phyloP scores from a whole-genome alignment of 1,284 basidiomycete species.

The Gomphus sp. region DNA sequence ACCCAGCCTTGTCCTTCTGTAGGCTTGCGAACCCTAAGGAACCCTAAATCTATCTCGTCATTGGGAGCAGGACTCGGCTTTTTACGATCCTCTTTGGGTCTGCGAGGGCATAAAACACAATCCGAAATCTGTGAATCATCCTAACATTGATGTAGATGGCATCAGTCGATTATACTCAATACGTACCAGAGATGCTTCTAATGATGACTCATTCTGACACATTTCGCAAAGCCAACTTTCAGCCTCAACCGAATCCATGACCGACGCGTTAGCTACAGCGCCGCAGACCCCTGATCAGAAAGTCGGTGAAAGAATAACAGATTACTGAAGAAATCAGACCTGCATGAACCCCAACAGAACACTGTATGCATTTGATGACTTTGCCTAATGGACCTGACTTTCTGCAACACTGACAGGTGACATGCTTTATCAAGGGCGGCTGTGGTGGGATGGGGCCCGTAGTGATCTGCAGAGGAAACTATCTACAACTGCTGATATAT shows the following conservation, averaged over 20 bases:
- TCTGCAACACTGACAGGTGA: conserved; percentile 69
- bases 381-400: conserved; percentile 64
- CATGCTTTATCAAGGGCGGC: conserved; percentile 33
- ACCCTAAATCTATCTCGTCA: conserved; percentile 39
- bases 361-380: conserved; percentile 73
- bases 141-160: not conserved
- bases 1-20: conserved; percentile 93
- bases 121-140: conserved; percentile 45
- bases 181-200: conserved; percentile 67
- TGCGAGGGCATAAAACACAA: conserved; percentile 67
- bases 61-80: conserved; percentile 26
- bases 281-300: conserved; percentile 50
- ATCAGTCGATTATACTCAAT: not conserved
- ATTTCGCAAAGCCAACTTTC: conserved; percentile 80
- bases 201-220: conserved; percentile 69
- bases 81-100: conserved; percentile 35
- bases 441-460: not conserved
- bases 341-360: conserved; percentile 68
- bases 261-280: conserved; percentile 24
- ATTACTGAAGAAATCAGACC: conserved; percentile 29
- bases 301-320: conserved; percentile 6
- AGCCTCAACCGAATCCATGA: conserved; percentile 47
- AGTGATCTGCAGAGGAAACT: not conserved
- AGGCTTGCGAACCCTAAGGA: conserved; percentile 81
- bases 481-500: not conserved